Evolutionary conservation across 805 yeast species (phyloP).

Genomic region (Teunomyces pallodes): DNA sequence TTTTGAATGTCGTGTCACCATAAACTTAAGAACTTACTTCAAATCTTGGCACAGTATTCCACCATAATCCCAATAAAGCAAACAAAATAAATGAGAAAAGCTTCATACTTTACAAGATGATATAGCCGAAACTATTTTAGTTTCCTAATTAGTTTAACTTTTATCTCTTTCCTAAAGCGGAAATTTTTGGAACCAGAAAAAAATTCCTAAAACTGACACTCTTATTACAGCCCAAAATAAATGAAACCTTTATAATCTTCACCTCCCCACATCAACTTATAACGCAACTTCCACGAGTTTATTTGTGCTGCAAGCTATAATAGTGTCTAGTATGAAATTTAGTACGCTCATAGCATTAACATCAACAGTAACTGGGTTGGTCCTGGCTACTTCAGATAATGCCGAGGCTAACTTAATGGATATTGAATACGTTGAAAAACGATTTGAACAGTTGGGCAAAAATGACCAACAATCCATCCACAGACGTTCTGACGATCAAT

Average conservation of each 20-base stretch:
- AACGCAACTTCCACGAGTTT: background rate
- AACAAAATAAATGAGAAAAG: background rate
- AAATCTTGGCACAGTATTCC: background rate
- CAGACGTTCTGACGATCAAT: background rate
- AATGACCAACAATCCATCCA: slow-evolving; percentile 5
- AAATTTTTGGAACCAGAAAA: background rate
- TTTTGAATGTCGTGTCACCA: background rate
- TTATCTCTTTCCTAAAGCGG: slow-evolving; percentile 1
- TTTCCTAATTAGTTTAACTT: background rate
- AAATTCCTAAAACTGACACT: slow-evolving; percentile 4
- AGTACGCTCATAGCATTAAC: slow-evolving; percentile 15
- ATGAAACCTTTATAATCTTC: background rate
- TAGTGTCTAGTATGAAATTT: slow-evolving; percentile 16
- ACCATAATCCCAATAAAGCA: background rate
- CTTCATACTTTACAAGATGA: background rate
- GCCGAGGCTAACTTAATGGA: background rate
- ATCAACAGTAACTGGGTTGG: slow-evolving; percentile 17
- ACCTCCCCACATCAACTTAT: background rate
- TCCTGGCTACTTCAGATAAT: slow-evolving; percentile 20
- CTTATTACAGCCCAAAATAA: background rate
- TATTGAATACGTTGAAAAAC: slow-evolving; percentile 7
- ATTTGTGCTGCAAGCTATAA: background rate
- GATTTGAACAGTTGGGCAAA: slow-evolving; percentile 13
- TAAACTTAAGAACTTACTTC: background rate
- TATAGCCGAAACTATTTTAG: background rate